These are phyloP conservation scores for Aschersonia sp. DNA, from an alignment of 2,329 filamentous ascomycete species.

Conservation along the genomic window DNA sequence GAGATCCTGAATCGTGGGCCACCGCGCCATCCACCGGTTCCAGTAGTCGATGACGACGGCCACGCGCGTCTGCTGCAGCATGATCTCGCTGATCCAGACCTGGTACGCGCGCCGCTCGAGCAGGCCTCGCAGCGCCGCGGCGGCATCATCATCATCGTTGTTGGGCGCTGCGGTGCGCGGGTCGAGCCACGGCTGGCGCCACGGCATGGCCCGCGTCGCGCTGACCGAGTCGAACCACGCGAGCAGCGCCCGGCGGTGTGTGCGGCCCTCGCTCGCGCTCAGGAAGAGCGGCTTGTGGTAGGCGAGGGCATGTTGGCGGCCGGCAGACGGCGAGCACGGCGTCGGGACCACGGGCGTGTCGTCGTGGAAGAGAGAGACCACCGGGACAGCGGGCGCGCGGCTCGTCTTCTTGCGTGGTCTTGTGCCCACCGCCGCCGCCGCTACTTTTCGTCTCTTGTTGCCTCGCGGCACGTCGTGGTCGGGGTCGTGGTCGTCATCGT, in stretches of 20 bases:
- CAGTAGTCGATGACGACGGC: slow-evolving; percentile 48
- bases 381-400: background rate
- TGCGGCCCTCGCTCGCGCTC: slow-evolving; percentile 16
- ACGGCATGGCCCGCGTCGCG: slow-evolving; percentile 37
- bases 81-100: slow-evolving; percentile 54
- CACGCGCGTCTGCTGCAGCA: slow-evolving; percentile 53
- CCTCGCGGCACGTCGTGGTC: background rate
- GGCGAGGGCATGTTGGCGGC: slow-evolving; percentile 7
- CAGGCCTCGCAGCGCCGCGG: slow-evolving; percentile 16
- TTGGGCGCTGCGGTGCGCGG: slow-evolving; percentile 13
- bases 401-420: background rate
- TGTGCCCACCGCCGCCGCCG: too few species aligned
- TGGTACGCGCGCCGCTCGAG: slow-evolving; percentile 45
- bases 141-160: too few species aligned
- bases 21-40: slow-evolving; percentile 45
- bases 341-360: slow-evolving; percentile 1
- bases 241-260: slow-evolving; percentile 25
- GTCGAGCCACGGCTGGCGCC: slow-evolving; percentile 43
- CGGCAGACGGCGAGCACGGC: slow-evolving; percentile 5
- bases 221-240: slow-evolving; percentile 36
- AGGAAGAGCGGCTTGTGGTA: slow-evolving; percentile 39
- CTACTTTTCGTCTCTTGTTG: slow-evolving; percentile 5
- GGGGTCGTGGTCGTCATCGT: background rate
- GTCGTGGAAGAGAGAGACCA: slow-evolving; percentile 4
- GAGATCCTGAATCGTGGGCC: slow-evolving; percentile 43